Evolutionary conservation across 164 flowering plant species (phyloP).

Genomic region (Aristolochia contorta): DNA sequence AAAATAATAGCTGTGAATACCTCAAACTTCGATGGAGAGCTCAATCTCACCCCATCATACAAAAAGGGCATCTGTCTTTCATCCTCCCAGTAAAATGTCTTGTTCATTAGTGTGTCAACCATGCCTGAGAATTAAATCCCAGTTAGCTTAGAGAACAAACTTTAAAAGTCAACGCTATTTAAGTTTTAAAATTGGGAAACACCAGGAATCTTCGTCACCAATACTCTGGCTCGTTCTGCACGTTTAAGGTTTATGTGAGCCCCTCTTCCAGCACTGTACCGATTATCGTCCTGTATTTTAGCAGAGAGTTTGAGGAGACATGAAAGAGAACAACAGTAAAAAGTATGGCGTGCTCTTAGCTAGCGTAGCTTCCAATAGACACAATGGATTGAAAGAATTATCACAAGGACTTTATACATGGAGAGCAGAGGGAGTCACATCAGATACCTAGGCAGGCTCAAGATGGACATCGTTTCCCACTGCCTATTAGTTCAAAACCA

Average conservation of each 20-base stretch:
- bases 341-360: too few species aligned
- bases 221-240: slow-evolving; percentile 78
- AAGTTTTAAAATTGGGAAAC: slow-evolving; percentile 1
- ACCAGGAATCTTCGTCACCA: slow-evolving; percentile 87
- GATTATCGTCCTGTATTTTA: slow-evolving; percentile 56
- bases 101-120: slow-evolving; percentile 64
- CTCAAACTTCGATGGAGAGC: not conserved
- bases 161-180: too few species aligned
- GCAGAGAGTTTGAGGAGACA: not conserved
- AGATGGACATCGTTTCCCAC: too few species aligned
- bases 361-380: too few species aligned
- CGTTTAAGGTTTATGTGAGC: slow-evolving; percentile 79
- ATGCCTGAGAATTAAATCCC: slow-evolving; percentile 40
- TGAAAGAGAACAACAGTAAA: too few species aligned
- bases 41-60: slow-evolving; percentile 72
- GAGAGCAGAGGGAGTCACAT: too few species aligned
- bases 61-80: slow-evolving; percentile 51
- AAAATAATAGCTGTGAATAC: not conserved
- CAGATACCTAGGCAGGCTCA: too few species aligned
- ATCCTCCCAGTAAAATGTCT: slow-evolving; percentile 73
- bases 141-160: slow-evolving; percentile 6
- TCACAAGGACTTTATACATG: too few species aligned
- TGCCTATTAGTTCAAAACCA: too few species aligned
- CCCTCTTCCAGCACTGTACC: slow-evolving; percentile 86
- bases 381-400: too few species aligned